These are phyloP conservation scores for Dactylorhiza incarnata DNA, from an alignment of 106 monocot genomes.

Conservation along the genomic window DNA sequence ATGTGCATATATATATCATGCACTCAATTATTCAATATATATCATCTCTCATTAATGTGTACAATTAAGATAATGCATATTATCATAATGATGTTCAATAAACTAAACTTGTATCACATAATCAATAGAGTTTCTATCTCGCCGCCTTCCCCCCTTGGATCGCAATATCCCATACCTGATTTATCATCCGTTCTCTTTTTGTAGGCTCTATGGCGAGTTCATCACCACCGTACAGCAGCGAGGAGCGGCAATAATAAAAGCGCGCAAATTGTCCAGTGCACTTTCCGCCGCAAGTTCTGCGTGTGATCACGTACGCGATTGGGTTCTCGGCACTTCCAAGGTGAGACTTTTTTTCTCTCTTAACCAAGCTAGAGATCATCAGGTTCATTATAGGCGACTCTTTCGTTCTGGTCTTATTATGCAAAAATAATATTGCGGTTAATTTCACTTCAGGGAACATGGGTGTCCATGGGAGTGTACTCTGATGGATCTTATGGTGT, in stretches of 20 bases:
- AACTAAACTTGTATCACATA: too few species aligned
- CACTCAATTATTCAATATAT: too few species aligned
- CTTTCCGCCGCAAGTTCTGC: conserved; percentile 88
- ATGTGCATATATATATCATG: too few species aligned
- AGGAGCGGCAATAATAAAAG: conserved; percentile 90
- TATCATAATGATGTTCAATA: too few species aligned
- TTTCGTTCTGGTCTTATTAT: neutral
- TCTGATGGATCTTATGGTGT: conserved; percentile 91
- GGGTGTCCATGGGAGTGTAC: conserved; percentile 93
- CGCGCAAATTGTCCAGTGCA: conserved; percentile 81
- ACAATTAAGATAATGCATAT: too few species aligned
- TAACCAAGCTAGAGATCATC: too few species aligned
- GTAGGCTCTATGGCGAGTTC: conserved; percentile 66
- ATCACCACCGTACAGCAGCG: conserved; percentile 79
- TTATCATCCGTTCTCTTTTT: neutral
- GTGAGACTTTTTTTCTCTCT: conserved; percentile 8
- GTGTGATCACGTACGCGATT: conserved; percentile 81
- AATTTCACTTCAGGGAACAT: conserved; percentile 48
- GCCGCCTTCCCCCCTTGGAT: neutral
- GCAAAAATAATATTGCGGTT: neutral
- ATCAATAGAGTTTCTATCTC: too few species aligned
- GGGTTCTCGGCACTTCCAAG: conserved; percentile 92
- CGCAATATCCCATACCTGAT: neutral
- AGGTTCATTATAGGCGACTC: neutral
- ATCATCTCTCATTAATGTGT: too few species aligned